Evolutionary conservation across 768 basidiomycete genomes (phyloP).

Genomic region (Trametes elegans): DNA sequence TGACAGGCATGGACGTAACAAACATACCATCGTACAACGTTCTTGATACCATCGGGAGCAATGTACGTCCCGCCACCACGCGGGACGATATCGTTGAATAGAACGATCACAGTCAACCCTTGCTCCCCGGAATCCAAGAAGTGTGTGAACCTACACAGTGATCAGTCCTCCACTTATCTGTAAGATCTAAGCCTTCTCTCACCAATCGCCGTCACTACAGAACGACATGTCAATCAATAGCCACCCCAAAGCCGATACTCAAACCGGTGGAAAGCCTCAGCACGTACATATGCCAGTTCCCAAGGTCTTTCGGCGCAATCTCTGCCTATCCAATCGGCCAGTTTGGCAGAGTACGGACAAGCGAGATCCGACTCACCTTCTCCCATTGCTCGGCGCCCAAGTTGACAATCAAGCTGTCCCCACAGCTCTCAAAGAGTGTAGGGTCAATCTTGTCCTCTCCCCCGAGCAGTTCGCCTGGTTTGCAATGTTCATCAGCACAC

Average conservation of each 20-base stretch:
- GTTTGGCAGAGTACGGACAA: not conserved
- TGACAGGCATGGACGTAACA: not conserved
- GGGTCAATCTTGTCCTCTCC: slow-evolving; percentile 36
- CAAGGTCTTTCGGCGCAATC: slow-evolving; percentile 30
- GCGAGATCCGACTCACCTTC: slow-evolving; percentile 12
- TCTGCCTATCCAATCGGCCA: slow-evolving; percentile 5
- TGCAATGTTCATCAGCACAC: not conserved
- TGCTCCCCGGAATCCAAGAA: slow-evolving; percentile 42
- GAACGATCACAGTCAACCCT: slow-evolving; percentile 34
- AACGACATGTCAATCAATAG: no score
- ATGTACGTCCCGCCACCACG: slow-evolving; percentile 37
- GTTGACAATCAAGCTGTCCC: slow-evolving; percentile 38
- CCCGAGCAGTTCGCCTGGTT: slow-evolving; percentile 34
- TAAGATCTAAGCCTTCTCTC: not conserved
- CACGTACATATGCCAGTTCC: slow-evolving; percentile 36
- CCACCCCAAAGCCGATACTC: no score
- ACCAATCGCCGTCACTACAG: slow-evolving; percentile 31
- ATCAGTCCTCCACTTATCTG: not conserved
- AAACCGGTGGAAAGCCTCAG: no score
- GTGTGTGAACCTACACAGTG: slow-evolving; percentile 25
- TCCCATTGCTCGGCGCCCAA: slow-evolving; percentile 32
- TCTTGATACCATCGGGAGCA: slow-evolving; percentile 34
- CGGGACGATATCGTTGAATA: slow-evolving; percentile 36
- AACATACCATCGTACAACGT: slow-evolving; percentile 23
- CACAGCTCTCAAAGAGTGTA: slow-evolving; percentile 27